Base-by-base conservation (phyloP, 306 rosid genomes). In the Comarum palustre region DNA sequence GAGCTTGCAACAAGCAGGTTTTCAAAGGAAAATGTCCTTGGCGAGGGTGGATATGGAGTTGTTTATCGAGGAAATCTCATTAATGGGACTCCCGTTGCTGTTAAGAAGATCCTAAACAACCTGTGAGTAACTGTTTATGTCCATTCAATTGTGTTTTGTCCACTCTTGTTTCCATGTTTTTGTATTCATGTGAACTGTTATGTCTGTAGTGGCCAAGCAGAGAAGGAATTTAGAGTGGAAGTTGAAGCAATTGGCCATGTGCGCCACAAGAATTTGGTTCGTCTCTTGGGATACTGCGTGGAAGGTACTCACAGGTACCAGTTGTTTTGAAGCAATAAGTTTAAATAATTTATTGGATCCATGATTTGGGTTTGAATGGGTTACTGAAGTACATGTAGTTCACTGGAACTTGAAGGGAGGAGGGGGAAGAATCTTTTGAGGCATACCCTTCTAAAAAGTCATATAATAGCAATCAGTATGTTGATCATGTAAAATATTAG, bases 241-340 rank as follows among this genome's bases (percentile, higher is more conserved):
- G 98, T 93, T 71, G 98, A 93, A 75, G 98, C 98, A 57, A 93
- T 90, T 81, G 98, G 98, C 22, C 98, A 93, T 70, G 98, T 90
- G 16, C 87, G 98, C 42, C 98, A 93, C 76, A 93, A 93, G 85
- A 93, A 93, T 79, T 86, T 93, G 84, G 98, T 90, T 79, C 96
- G 98, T 69, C 98, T 93, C 61, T 78, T 93, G 86, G 98, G 98
- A 50, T 89, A 82, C 79, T 93, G 98, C 54, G 66, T 93, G 0
- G 98, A 93, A 79, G 98, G 98, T 71, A 93, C 87, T 81, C 90
- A 89, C 68, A 90, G 97, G 98, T 93, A 81, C 75, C 27, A 0
- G 24, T 52, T 68, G 43, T 27, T 78, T 83, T 72, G 39, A 66
- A 74, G 19, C 64, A 36, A 73, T 31, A 29, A 27, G 25, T 12